Percentiles rank a stretch among this genome's conserved stretches.
phyloP scores from a whole-genome alignment of 2,329 filamentous ascomycete genomes.

The Verticillium nonalfalfae region DNA sequence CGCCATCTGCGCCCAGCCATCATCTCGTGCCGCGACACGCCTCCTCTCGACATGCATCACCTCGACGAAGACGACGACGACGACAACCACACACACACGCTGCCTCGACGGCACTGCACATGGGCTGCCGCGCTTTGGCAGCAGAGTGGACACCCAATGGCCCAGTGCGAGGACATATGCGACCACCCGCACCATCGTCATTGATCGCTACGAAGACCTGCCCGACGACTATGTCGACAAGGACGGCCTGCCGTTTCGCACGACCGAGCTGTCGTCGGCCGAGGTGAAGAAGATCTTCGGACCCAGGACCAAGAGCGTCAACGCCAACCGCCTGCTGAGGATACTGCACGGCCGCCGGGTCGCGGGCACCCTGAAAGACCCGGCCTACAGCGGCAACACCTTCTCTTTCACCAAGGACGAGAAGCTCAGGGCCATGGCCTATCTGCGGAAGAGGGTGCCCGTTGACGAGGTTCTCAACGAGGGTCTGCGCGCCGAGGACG shows the following conservation, averaged over 20 bases:
- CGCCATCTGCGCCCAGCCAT: neutral
- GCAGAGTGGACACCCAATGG: neutral
- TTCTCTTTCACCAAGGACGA: slow-evolving; percentile 33
- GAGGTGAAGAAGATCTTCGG: slow-evolving; percentile 47
- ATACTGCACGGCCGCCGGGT: slow-evolving; percentile 59
- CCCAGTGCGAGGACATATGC: neutral
- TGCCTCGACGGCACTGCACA: neutral
- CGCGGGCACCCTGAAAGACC: slow-evolving; percentile 57
- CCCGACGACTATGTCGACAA: slow-evolving; percentile 51
- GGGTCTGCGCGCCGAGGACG: slow-evolving; percentile 55
- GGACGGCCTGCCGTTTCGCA: slow-evolving; percentile 46
- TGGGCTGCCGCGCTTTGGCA: neutral
- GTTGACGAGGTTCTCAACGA: slow-evolving; percentile 58
- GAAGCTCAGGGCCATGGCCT: slow-evolving; percentile 41
- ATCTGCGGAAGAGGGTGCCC: slow-evolving; percentile 46
- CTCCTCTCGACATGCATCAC: slow-evolving; percentile 4
- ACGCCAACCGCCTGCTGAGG: slow-evolving; percentile 47
- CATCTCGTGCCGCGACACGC: neutral
- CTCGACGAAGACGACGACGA: too few species aligned
- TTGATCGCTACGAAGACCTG: slow-evolving; percentile 52
- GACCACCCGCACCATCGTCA: slow-evolving; percentile 17
- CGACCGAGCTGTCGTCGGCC: slow-evolving; percentile 37
- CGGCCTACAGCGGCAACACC: slow-evolving; percentile 42
- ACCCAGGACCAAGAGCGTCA: slow-evolving; percentile 29
- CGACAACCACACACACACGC: neutral